These are phyloP conservation scores for Hyparrhenia diplandra DNA, from an alignment of 176 grass and related monocot genomes.

Conservation along the genomic window DNA sequence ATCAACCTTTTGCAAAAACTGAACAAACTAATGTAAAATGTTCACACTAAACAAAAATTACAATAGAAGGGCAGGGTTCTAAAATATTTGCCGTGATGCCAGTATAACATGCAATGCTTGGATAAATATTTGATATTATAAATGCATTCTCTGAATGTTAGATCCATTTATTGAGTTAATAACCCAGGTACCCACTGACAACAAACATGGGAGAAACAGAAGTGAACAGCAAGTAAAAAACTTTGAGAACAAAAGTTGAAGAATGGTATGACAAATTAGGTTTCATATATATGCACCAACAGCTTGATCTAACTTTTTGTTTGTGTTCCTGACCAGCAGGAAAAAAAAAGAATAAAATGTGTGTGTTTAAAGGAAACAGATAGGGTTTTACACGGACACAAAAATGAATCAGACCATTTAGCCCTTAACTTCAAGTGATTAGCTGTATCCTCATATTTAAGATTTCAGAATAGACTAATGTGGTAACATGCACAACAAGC, in stretches of 20 bases:
- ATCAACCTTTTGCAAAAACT: neutral
- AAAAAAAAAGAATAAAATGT: neutral
- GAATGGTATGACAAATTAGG: neutral
- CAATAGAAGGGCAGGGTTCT: neutral
- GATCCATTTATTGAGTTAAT: neutral
- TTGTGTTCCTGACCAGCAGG: neutral
- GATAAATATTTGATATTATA: neutral
- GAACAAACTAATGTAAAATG: neutral
- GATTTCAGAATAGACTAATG: neutral
- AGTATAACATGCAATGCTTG: neutral
- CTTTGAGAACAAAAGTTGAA: neutral
- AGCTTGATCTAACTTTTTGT: slow-evolving; percentile 5
- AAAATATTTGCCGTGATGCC: neutral
- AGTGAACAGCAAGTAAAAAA: slow-evolving; percentile 4
- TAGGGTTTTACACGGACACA: neutral
- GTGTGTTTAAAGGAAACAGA: neutral
- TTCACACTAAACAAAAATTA: neutral
- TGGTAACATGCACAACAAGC: neutral
- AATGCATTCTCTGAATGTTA: neutral
- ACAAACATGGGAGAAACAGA: neutral
- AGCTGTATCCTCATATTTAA: neutral
- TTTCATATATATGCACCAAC: neutral
- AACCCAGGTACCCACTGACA: neutral
- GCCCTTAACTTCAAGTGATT: neutral
- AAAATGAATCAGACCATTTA: neutral